Conservation (phyloP, 2,329 filamentous ascomycete genomes). For the Ophiocordyceps camponoti-saundersi region DNA sequence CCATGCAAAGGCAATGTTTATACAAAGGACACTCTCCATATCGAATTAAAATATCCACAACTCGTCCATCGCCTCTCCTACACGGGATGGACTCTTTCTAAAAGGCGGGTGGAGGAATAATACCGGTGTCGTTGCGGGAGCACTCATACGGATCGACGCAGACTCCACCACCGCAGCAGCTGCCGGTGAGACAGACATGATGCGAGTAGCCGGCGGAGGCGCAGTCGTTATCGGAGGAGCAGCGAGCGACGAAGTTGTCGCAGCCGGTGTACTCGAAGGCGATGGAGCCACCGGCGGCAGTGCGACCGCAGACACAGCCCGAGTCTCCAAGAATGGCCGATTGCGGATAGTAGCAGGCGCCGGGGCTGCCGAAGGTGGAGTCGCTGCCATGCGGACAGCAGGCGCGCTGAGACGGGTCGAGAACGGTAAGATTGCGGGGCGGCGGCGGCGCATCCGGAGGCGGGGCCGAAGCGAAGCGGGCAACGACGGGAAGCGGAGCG, state of each 20-base stretch:
- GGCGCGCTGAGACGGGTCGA: constrained; percentile 14
- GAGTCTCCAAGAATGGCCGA: constrained; percentile 12
- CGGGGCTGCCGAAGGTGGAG: constrained; percentile 6
- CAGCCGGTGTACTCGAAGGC: constrained; percentile 18
- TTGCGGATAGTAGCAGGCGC: constrained; percentile 13
- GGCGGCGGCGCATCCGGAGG: constrained; percentile 7
- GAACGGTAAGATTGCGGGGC: constrained; percentile 15
- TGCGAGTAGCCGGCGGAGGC: constrained; percentile 7
- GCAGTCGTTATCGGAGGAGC: constrained; percentile 11
- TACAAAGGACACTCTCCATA: background rate
- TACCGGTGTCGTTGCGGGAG: constrained; percentile 13
- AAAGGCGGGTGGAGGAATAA: constrained; percentile 8
- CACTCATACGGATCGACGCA: constrained; percentile 20
- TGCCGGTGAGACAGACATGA: constrained; percentile 16
- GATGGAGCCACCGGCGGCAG: constrained; percentile 7
- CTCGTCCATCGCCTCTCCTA: background rate
- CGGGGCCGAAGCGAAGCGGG: constrained; percentile 13
- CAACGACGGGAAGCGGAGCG: constrained; percentile 11
- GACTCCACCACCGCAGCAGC: constrained; percentile 17
- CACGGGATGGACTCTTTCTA: background rate
- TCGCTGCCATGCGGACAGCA: constrained; percentile 14
- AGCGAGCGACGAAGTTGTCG: constrained; percentile 12
- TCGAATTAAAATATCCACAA: background rate
- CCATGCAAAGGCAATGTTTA: background rate
- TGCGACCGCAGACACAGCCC: constrained; percentile 18